Evolutionary conservation across 768 basidiomycete species (phyloP).

Genomic region (Naganishia vaughanmartiniae): DNA sequence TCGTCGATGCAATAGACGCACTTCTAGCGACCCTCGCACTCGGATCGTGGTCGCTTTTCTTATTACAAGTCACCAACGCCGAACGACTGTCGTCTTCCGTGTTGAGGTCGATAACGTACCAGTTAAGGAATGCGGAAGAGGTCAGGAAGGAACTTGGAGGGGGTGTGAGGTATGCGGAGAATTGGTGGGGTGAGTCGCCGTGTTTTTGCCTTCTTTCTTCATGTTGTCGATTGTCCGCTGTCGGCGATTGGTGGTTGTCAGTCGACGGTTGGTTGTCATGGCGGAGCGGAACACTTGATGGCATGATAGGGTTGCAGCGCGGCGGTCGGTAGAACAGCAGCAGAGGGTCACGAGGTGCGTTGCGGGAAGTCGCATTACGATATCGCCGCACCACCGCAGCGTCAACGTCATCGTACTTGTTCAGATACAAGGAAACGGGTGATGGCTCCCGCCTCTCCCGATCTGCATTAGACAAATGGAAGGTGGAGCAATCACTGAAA

Average conservation of each 20-base stretch:
- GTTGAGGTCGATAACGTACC: slow-evolving; percentile 46
- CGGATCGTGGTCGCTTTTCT: slow-evolving; percentile 40
- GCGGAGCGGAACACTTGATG: no score
- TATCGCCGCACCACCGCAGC: no score
- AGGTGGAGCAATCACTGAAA: no score
- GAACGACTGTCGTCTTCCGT: slow-evolving; percentile 49
- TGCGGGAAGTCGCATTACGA: no score
- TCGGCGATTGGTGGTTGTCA: not conserved
- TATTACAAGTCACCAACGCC: slow-evolving; percentile 42
- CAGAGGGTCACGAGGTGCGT: no score
- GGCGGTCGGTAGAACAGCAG: no score
- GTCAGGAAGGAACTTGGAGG: slow-evolving; percentile 42
- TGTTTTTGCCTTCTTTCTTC: not conserved
- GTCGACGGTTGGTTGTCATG: no score
- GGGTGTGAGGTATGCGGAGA: slow-evolving; percentile 39
- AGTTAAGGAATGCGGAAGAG: slow-evolving; percentile 44
- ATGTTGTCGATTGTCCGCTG: not conserved
- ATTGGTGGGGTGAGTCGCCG: slow-evolving; percentile 46
- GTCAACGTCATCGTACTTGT: no score
- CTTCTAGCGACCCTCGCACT: slow-evolving; percentile 35
- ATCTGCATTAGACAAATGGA: no score
- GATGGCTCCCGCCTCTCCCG: no score
- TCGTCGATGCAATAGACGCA: not conserved
- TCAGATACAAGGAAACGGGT: no score
- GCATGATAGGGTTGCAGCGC: no score